Percentiles rank a stretch among this genome's conserved stretches.
phyloP scores from a whole-genome alignment of 139 green algal genomes.

The Picochlorum sp. region DNA sequence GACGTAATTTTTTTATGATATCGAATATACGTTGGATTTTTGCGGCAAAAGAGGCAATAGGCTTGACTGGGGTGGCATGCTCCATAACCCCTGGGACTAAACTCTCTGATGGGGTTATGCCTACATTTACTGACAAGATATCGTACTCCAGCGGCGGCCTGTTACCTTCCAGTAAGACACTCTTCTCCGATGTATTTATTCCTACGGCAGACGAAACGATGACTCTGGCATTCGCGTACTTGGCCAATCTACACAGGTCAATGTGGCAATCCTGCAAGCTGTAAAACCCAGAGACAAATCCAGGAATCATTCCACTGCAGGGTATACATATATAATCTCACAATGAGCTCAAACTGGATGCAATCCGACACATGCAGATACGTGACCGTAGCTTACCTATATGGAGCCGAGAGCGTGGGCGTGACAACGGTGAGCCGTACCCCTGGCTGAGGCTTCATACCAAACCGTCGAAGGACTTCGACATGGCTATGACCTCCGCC shows the following conservation, averaged over 20 bases:
- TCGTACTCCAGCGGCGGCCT: constrained; percentile 75
- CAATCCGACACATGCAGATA: neutral
- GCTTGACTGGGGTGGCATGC: constrained; percentile 81
- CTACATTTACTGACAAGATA: constrained; percentile 82
- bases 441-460: constrained; percentile 61
- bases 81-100: constrained; percentile 51
- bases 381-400: constrained; percentile 49
- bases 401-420: constrained; percentile 75
- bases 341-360: neutral
- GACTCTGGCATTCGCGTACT: constrained; percentile 60
- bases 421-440: constrained; percentile 84
- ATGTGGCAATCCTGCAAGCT: constrained; percentile 88
- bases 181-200: constrained; percentile 44
- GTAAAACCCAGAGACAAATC: constrained; percentile 87
- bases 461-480: constrained; percentile 67
- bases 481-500: constrained; percentile 79
- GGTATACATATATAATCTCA: neutral
- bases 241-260: constrained; percentile 66
- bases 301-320: constrained; percentile 91
- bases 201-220: constrained; percentile 61
- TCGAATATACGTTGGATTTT: neutral
- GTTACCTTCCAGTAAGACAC: constrained; percentile 39
- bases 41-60: constrained; percentile 64
- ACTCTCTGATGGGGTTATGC: constrained; percentile 66
- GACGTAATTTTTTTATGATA: too few species aligned